A percentile compares a stretch with the other conserved stretches of the same genome.
phyloP scores from a whole-genome alignment of 306 rosid genomes.

The Dicorynia guianensis region DNA sequence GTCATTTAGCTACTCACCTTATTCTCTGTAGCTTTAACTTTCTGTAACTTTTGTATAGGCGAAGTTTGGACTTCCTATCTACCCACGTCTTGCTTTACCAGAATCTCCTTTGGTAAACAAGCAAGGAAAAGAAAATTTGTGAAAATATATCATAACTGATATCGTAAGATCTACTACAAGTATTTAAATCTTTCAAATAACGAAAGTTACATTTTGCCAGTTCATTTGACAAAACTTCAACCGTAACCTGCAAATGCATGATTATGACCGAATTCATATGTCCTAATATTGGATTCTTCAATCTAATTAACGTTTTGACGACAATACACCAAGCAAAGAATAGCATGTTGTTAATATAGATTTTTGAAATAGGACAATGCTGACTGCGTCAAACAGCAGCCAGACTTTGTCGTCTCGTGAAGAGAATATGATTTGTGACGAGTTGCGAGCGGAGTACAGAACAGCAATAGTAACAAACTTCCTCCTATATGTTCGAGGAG shows the following conservation, averaged over 20 bases:
- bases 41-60: constrained; percentile 66
- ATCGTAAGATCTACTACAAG: constrained; percentile 40
- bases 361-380: background rate
- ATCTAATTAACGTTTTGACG: background rate
- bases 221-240: background rate
- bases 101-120: constrained; percentile 31
- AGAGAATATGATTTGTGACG: too few relatives aligned
- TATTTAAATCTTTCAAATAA: constrained; percentile 27
- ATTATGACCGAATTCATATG: background rate
- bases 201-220: background rate
- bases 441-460: too few relatives aligned
- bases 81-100: constrained; percentile 33
- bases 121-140: constrained; percentile 40
- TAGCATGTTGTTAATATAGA: background rate
- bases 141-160: constrained; percentile 29
- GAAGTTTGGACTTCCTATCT: constrained; percentile 47
- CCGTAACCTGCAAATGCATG: background rate
- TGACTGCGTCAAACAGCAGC: too few relatives aligned
- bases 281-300: background rate
- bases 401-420: too few relatives aligned
- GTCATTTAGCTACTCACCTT: constrained; percentile 43
- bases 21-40: constrained; percentile 48
- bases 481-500: constrained; percentile 76
- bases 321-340: background rate
- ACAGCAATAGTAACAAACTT: constrained; percentile 47